Base-by-base conservation (phyloP, 2,329 filamentous ascomycete species). In the Rhinocladiella similis region DNA sequence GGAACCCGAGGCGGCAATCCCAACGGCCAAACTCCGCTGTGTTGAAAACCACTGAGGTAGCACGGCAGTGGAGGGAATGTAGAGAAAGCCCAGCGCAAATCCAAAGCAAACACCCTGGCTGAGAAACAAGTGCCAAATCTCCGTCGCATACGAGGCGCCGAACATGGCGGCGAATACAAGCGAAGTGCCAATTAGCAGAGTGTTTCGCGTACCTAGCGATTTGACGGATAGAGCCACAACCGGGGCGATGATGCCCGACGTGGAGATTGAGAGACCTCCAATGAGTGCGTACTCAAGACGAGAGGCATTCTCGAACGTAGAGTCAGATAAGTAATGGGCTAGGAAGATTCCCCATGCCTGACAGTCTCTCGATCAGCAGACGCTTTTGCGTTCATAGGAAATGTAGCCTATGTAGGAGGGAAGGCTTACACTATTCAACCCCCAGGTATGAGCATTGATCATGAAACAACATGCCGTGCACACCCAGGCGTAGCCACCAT, bases 271-370 rank as follows among this genome's bases (percentile, higher is more conserved):
- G 5, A 69, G 53, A 1, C 67, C 66, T 1, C 68, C 69, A 7
- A 71, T 63, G 27, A 72, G 63, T 5, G 69, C 67, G 53, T 64
- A 72, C 18, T 70, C 62, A n/a, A 70, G 58, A 18, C 50, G 55
- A 3, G 53, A 60, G 1, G 67, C 63, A 13, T 53, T 56, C 2
- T 65, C 59, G 38, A 69, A 70, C 6, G 65, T 65, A 9, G 69
- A 56, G 19, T 68, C 58, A 1, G 65, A 54, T 5, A 77, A 65
- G 52, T 75, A 78, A 50, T 75, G 68, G 2, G 71, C 67, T 0
- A 78, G 68, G 55, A 75, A 78, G 19, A 79, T 70, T 35, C 72
- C 74, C 58, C 75, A 78, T 16, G 69, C 47, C 56, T 58, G 41
- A 12, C 4, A n/a, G 22, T 3, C 9, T 13, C 3, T 43, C 6